Evolutionary conservation across 202 grass and related monocot genomes (phyloP), one percentile per base, ranked within the genome.

Genomic region (Panicum virgatum): DNA sequence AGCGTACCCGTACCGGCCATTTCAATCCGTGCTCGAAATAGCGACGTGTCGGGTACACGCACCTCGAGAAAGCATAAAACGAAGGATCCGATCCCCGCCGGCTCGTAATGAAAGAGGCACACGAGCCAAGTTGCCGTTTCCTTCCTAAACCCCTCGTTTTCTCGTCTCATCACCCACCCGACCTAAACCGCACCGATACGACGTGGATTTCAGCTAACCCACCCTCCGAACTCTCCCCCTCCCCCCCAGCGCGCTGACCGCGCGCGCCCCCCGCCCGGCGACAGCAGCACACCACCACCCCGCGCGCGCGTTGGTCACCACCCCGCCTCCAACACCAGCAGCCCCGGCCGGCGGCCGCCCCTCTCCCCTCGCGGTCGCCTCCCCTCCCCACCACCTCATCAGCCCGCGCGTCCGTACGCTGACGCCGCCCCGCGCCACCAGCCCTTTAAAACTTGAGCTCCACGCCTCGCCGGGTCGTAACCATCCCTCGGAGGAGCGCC

Each of bases 191-290:
- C 84, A 81, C 83, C 71, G 27, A n/a, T 81, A 80, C 51, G 82
- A 93, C 84, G 84, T 86, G 85, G 64, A 83, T 77, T 74, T 76
- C 53, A 91, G 91, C 85, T 86, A 91, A 88, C 78, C 88, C 88
- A 91, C 78, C 82, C 79, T 74, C 83, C 3, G 6, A 22, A 23
- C 4, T 34, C n/a, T n/a, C n/a, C n/a, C 16, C 77, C 61, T 46
- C 56, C 51, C 51, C 44, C 0, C 23, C 1, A n/a, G 0, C 15
- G 40, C 19, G 6, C 36, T 26, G 18, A 38, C 20, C 37, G 7
- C 37, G 19, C 52, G 65, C 29, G 79, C 69, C 43, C 80, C 27
- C 68, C n/a, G n/a, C n/a, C 32, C 80, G 27, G 30, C 57, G 76
- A 34, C 87, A n/a, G 7, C 48, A 0, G 32, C 32, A 34, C 87